Evolutionary conservation across 2,329 filamentous ascomycete species (phyloP).

Genomic region (Aspergillus quadrilineatus): DNA sequence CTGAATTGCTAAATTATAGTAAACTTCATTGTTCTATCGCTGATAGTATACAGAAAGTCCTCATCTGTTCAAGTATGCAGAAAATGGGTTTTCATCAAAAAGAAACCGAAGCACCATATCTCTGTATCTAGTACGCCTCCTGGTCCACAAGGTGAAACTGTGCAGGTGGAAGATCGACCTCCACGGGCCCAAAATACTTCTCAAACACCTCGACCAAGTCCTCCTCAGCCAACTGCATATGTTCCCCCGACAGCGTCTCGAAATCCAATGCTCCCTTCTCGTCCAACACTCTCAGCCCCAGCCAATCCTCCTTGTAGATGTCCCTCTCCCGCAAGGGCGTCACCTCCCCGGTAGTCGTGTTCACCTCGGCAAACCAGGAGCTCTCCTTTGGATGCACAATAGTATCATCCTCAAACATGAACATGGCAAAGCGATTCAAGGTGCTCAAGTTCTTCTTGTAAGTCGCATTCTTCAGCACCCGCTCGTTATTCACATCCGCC

Average conservation of each 20-base stretch:
- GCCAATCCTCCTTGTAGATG: conserved; percentile 89
- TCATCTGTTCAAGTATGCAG: neutral
- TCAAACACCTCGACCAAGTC: conserved; percentile 65
- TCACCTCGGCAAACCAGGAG: conserved; percentile 86
- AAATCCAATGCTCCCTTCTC: conserved; percentile 76
- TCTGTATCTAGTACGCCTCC: neutral
- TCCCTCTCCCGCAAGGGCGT: conserved; percentile 66
- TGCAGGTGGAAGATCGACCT: conserved; percentile 14
- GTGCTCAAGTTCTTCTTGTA: conserved; percentile 70
- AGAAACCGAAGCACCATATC: neutral
- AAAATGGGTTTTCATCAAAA: neutral
- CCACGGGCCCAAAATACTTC: conserved; percentile 45
- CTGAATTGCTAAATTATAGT: too few species aligned
- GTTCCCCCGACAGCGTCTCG: conserved; percentile 68
- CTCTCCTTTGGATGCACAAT: conserved; percentile 88
- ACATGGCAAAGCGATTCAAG: conserved; percentile 81
- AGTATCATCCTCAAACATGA: conserved; percentile 81
- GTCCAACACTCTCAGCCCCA: conserved; percentile 79
- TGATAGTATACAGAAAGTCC: neutral
- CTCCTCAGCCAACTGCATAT: conserved; percentile 76
- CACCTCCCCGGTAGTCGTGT: conserved; percentile 61
- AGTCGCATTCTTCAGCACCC: conserved; percentile 65
- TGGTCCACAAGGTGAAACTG: conserved; percentile 2
- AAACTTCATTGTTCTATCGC: neutral
- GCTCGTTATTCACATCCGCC: conserved; percentile 95